Conservation (phyloP, 306 rosid species). For the Begonia peltatifolia region DNA sequence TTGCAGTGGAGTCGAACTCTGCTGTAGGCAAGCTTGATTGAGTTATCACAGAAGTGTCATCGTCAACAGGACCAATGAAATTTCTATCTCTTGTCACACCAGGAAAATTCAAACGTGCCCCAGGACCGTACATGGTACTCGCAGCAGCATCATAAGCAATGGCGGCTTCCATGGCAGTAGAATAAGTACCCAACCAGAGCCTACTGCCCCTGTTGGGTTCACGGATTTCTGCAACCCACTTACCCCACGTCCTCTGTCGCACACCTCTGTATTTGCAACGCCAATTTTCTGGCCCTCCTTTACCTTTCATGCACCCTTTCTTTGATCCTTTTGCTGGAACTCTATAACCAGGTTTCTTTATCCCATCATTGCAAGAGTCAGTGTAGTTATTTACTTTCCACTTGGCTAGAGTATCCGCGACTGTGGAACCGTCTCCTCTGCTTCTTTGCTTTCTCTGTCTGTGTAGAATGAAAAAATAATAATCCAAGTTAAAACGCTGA, state of each 20-base stretch:
- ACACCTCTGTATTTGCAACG: conserved; percentile 45
- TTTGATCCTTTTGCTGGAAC: conserved; percentile 48
- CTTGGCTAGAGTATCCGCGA: conserved; percentile 36
- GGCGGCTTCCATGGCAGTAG: conserved; percentile 37
- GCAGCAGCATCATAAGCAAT: conserved; percentile 47
- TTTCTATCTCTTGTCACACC: conserved; percentile 16
- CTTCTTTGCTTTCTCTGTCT: conserved; percentile 38
- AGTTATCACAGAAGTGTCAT: neutral
- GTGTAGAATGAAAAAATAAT: conserved; percentile 12
- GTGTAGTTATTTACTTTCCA: conserved; percentile 36
- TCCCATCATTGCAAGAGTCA: conserved; percentile 9
- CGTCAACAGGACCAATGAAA: neutral
- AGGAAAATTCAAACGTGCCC: conserved; percentile 47
- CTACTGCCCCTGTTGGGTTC: conserved; percentile 40
- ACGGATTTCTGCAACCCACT: conserved; percentile 54
- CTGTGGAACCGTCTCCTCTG: conserved; percentile 23
- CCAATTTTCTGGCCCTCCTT: conserved; percentile 50
- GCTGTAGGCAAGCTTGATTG: neutral
- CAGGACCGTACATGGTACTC: conserved; percentile 40
- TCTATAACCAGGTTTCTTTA: conserved; percentile 14
- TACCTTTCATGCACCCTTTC: conserved; percentile 64
- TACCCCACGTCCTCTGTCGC: conserved; percentile 59
- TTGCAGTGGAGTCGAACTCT: conserved; percentile 20
- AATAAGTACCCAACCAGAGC: conserved; percentile 41
- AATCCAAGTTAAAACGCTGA: neutral